Percentiles rank a stretch among this genome's conserved stretches.
These are phyloP conservation scores for Aspergillus caelatus DNA, from an alignment of 2,329 filamentous ascomycete genomes.

Conservation along the genomic window DNA sequence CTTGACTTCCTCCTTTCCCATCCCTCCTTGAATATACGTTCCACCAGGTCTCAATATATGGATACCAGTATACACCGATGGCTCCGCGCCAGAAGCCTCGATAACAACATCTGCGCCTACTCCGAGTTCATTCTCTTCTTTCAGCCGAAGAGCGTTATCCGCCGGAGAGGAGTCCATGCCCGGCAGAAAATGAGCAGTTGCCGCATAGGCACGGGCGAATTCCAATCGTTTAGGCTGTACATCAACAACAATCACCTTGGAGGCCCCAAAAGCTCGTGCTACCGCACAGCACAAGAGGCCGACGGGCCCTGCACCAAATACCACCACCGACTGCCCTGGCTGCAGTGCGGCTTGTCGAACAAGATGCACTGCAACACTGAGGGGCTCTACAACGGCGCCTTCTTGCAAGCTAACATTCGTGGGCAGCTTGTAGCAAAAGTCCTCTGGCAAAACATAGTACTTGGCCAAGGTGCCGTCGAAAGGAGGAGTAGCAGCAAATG, in stretches of 20 bases:
- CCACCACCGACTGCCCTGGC: constrained; percentile 75
- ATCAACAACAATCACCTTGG: constrained; percentile 80
- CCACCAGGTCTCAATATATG: constrained; percentile 71
- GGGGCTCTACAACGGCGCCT: constrained; percentile 86
- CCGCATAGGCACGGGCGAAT: constrained; percentile 59
- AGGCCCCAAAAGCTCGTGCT: constrained; percentile 78
- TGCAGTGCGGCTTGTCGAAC: constrained; percentile 71
- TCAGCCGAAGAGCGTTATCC: neutral
- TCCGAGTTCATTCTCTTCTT: neutral
- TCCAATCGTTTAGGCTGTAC: constrained; percentile 78
- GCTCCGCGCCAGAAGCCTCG: constrained; percentile 76
- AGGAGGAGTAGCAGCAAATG: constrained; percentile 89
- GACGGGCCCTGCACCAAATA: constrained; percentile 86
- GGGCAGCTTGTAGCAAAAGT: constrained; percentile 92
- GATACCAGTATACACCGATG: constrained; percentile 72
- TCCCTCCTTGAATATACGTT: constrained; percentile 80
- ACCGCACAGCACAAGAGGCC: constrained; percentile 87
- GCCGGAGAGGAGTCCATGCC: neutral
- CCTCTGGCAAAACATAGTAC: constrained; percentile 80
- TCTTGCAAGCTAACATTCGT: constrained; percentile 76
- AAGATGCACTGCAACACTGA: constrained; percentile 85
- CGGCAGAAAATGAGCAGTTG: neutral
- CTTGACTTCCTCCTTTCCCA: constrained; percentile 81
- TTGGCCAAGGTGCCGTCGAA: constrained; percentile 86
- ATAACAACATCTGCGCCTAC: constrained; percentile 66